These are phyloP conservation scores for Salix exigua DNA, from an alignment of 345 rosid genomes.

Conservation along the genomic window DNA sequence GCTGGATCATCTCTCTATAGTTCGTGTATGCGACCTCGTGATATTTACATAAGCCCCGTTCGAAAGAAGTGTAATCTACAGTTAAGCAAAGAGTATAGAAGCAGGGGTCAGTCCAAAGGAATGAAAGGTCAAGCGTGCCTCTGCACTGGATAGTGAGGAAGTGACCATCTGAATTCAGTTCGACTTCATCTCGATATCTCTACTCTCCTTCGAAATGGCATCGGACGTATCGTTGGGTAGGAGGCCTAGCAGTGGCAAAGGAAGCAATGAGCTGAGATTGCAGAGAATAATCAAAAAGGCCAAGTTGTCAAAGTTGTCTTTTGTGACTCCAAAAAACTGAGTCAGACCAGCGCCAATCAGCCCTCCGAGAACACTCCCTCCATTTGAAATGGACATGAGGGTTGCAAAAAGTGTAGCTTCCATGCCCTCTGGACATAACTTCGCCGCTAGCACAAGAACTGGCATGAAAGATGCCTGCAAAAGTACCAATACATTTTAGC, in stretches of 20 bases:
- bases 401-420: slow-evolving; percentile 97
- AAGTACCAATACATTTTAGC: background rate
- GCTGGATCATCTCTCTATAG: background rate
- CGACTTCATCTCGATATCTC: slow-evolving; percentile 72
- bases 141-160: background rate
- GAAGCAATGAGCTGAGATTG: slow-evolving; percentile 93
- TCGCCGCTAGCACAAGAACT: slow-evolving; percentile 86
- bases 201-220: slow-evolving; percentile 33
- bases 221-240: slow-evolving; percentile 56
- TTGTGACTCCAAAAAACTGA: slow-evolving; percentile 74
- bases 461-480: slow-evolving; percentile 95
- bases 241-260: slow-evolving; percentile 86
- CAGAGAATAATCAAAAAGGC: slow-evolving; percentile 66
- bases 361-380: slow-evolving; percentile 88
- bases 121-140: background rate
- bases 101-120: background rate
- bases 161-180: slow-evolving; percentile 32
- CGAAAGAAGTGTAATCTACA: background rate
- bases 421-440: slow-evolving; percentile 94
- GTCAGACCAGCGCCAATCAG: slow-evolving; percentile 85
- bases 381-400: slow-evolving; percentile 91
- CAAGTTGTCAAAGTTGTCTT: slow-evolving; percentile 69
- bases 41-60: slow-evolving; percentile 5
- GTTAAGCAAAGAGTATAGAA: background rate
- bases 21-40: background rate